phyloP scores from a whole-genome alignment of 1,139 yeast genomes.

The Saccharomyces pastorianus region DNA sequence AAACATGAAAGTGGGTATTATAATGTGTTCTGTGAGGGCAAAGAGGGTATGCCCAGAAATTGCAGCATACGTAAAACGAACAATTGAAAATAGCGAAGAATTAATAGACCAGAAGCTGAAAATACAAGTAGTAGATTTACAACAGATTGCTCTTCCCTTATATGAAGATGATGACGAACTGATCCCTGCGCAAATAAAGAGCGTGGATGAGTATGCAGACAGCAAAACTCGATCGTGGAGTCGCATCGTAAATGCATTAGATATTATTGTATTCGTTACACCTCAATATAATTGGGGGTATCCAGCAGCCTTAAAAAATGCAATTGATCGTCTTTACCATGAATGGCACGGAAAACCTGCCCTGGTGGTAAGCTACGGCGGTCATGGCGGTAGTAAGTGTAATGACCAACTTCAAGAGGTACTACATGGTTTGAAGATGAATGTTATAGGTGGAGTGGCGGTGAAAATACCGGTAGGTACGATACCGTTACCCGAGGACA shows the following conservation, averaged over 20 bases:
- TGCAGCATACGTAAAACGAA: conserved; percentile 2
- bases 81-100: not conserved
- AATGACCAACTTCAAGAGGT: conserved; percentile 12
- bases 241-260: conserved; percentile 13
- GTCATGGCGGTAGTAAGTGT: conserved; percentile 31
- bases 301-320: conserved; percentile 33
- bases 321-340: conserved; percentile 28
- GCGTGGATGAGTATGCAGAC: conserved; percentile 14
- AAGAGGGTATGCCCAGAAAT: conserved; percentile 5
- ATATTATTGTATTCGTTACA: conserved; percentile 29
- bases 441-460: conserved; percentile 6
- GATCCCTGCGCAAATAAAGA: conserved; percentile 16
- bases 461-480: conserved; percentile 3
- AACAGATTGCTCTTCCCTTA: not conserved
- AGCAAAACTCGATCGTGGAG: conserved; percentile 19
- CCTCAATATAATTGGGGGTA: conserved; percentile 33
- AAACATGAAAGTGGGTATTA: not conserved
- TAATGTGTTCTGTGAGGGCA: conserved; percentile 3
- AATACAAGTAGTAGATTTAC: not conserved
- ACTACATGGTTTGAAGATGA: conserved; percentile 12
- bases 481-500: not conserved
- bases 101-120: not conserved
- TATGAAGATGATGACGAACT: not conserved
- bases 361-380: conserved; percentile 29
- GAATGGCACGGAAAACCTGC: conserved; percentile 32